Percentiles rank a stretch among this genome's conserved stretches.
Conservation (phyloP, 306 rosid species). For the Quercus berberidifolia region DNA sequence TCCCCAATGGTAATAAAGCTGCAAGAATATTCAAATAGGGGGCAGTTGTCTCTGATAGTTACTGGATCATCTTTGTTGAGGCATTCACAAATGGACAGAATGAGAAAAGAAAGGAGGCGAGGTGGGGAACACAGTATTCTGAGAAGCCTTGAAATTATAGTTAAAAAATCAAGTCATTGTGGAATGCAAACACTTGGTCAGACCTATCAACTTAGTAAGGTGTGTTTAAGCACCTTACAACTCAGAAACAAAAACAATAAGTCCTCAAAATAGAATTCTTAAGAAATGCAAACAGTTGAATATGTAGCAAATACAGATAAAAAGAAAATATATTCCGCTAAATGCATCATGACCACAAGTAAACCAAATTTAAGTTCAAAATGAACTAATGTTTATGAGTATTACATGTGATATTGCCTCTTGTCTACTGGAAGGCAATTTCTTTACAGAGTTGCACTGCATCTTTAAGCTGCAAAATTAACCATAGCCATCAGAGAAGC, state of each 20-base stretch:
- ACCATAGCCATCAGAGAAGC: constrained; percentile 7
- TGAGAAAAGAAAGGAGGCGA: not conserved
- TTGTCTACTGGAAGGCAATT: not conserved
- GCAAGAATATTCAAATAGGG: not conserved
- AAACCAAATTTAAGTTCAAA: not conserved
- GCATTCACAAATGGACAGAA: not conserved
- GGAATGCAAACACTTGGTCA: too few relatives aligned
- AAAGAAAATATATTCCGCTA: too few relatives aligned
- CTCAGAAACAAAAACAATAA: too few relatives aligned
- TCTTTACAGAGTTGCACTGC: too few relatives aligned
- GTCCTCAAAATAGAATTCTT: too few relatives aligned
- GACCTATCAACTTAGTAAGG: too few relatives aligned
- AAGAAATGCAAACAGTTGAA: too few relatives aligned
- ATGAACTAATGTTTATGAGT: constrained; percentile 18
- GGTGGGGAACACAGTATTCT: too few relatives aligned
- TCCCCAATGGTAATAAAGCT: not conserved
- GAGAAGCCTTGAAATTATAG: not conserved
- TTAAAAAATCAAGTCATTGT: too few relatives aligned
- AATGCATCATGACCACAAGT: too few relatives aligned
- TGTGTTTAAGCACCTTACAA: too few relatives aligned
- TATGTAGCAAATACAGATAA: too few relatives aligned
- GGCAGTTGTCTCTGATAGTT: not conserved
- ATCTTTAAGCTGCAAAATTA: not conserved
- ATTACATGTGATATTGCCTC: constrained; percentile 84
- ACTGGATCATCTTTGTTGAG: not conserved